Evolutionary conservation across 2,329 filamentous ascomycete species (phyloP).

Genomic region (Fusarium solani-melongenae): DNA sequence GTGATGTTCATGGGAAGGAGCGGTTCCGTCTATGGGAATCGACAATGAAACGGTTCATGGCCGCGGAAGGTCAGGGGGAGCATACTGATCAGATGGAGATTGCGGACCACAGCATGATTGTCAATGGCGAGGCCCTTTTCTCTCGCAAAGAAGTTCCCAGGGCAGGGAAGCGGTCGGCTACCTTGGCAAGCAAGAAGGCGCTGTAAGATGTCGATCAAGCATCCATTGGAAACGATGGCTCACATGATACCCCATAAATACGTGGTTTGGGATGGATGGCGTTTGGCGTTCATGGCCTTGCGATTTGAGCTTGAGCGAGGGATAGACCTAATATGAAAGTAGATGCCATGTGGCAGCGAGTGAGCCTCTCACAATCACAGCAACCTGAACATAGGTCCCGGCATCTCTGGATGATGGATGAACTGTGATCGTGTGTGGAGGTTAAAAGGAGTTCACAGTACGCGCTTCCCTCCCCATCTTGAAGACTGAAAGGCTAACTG

Average conservation of each 20-base stretch:
- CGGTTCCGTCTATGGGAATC: slow-evolving; percentile 71
- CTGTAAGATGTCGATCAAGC: slow-evolving; percentile 9
- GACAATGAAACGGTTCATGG: slow-evolving; percentile 68
- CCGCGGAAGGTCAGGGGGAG: slow-evolving; percentile 44
- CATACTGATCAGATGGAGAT: slow-evolving; percentile 59
- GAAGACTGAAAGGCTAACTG: background rate
- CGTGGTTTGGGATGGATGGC: slow-evolving; percentile 14
- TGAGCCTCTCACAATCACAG: slow-evolving; percentile 3
- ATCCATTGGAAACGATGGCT: background rate
- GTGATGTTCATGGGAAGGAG: slow-evolving; percentile 62
- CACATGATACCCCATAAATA: slow-evolving; percentile 29
- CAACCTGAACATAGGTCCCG: background rate
- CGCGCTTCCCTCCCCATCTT: background rate
- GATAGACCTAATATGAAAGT: slow-evolving; percentile 10
- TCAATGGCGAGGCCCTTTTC: slow-evolving; percentile 66
- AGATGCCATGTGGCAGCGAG: slow-evolving; percentile 3
- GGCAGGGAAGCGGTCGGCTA: slow-evolving; percentile 54
- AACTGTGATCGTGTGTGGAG: background rate
- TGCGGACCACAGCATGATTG: slow-evolving; percentile 73
- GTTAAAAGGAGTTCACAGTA: background rate
- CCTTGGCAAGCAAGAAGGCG: slow-evolving; percentile 38
- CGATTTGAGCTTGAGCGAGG: background rate
- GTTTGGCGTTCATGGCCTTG: slow-evolving; percentile 24
- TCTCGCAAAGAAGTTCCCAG: slow-evolving; percentile 65
- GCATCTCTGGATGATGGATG: background rate